These are phyloP conservation scores for Aspergillus sp. DNA, from an alignment of 2,329 filamentous ascomycete species.

Conservation along the genomic window DNA sequence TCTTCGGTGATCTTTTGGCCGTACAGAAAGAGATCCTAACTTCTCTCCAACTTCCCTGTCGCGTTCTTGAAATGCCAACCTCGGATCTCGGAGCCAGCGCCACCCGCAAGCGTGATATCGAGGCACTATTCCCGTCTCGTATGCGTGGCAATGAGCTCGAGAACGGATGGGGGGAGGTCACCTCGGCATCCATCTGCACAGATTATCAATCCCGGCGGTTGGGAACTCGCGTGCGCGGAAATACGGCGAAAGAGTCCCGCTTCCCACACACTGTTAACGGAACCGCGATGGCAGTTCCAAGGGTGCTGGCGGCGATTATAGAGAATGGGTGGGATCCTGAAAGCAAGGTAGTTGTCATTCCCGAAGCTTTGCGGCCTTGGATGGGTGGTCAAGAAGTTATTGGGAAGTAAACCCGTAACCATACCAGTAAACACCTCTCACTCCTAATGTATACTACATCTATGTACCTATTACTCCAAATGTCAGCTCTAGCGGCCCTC, in stretches of 20 bases:
- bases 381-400: constrained; percentile 77
- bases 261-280: constrained; percentile 94
- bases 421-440: too few species aligned
- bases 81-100: constrained; percentile 87
- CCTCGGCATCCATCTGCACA: constrained; percentile 84
- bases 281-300: constrained; percentile 86
- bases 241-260: constrained; percentile 49
- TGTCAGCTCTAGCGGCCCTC: not conserved
- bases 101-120: constrained; percentile 84
- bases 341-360: constrained; percentile 67
- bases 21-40: constrained; percentile 83
- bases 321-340: constrained; percentile 86
- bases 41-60: constrained; percentile 76
- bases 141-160: constrained; percentile 43
- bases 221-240: constrained; percentile 67
- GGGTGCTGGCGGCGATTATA: constrained; percentile 82
- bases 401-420: constrained; percentile 30
- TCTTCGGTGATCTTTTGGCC: constrained; percentile 83
- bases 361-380: constrained; percentile 75
- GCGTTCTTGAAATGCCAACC: constrained; percentile 89
- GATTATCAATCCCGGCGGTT: constrained; percentile 90
- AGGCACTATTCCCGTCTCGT: constrained; percentile 87
- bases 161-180: constrained; percentile 89
- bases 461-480: not conserved
- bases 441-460: not conserved